Evolutionary conservation across 768 basidiomycete genomes (phyloP).

Genomic region (Xerocomellus chrysenteron): DNA sequence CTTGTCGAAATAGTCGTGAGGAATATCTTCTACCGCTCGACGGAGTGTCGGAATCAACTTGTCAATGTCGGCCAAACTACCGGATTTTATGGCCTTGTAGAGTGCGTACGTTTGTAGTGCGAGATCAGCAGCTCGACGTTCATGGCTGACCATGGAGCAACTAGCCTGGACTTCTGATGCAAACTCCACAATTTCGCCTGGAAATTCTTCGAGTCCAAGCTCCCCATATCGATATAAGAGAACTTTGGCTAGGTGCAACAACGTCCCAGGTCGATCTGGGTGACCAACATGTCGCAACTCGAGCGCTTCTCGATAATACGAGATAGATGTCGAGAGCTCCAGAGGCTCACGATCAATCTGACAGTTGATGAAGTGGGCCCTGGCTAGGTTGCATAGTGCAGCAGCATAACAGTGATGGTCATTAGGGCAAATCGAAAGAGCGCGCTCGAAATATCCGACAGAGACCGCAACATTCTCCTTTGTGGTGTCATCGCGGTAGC

Average conservation of each 20-base stretch:
- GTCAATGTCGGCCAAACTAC: background rate
- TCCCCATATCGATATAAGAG: background rate
- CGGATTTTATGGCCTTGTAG: background rate
- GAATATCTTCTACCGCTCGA: background rate
- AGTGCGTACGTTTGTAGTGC: background rate
- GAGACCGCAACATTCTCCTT: background rate
- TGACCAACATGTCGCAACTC: constrained; percentile 1
- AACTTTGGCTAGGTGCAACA: background rate
- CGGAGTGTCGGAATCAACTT: background rate
- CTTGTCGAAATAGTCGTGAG: constrained; percentile 4
- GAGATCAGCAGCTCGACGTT: background rate
- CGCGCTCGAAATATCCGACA: constrained; percentile 1
- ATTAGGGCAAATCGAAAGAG: background rate
- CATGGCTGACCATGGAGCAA: background rate
- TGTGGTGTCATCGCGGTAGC: background rate
- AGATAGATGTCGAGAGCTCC: background rate
- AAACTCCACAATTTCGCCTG: background rate
- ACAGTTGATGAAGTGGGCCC: background rate
- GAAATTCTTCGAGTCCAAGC: background rate
- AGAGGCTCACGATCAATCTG: background rate
- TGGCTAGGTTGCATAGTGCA: constrained; percentile 13
- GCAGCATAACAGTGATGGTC: background rate
- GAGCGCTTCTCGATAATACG: constrained; percentile 9
- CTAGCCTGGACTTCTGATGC: background rate
- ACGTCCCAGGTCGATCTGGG: constrained; percentile 5